Evolutionary conservation across 441 rosid species (phyloP).

Genomic region (Euphorbia schlechtendalii): DNA sequence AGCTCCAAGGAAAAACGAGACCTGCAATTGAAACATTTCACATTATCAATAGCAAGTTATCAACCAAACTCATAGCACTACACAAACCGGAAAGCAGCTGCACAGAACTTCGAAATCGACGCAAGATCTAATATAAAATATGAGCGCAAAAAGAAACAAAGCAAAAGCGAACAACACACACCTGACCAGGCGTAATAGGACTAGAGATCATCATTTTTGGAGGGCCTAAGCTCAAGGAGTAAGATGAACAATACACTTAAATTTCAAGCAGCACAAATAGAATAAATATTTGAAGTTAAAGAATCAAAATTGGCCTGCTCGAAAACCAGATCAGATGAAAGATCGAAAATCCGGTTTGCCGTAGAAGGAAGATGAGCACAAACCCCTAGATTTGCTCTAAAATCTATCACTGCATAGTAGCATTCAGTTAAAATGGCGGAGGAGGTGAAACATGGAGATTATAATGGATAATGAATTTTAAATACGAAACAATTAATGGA

Average conservation of each 20-base stretch:
- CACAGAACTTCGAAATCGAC: constrained; percentile 9
- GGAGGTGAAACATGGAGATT: not conserved
- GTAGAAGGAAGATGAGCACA: not conserved
- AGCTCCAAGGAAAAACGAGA: constrained; percentile 79
- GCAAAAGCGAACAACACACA: constrained; percentile 23
- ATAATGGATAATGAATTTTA: too few species aligned
- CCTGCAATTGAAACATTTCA: constrained; percentile 34
- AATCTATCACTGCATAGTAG: not conserved
- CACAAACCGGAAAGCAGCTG: too few species aligned
- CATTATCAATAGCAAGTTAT: too few species aligned
- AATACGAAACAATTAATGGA: too few species aligned
- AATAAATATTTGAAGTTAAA: constrained; percentile 24
- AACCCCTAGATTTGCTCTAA: constrained; percentile 16
- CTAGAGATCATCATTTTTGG: constrained; percentile 50
- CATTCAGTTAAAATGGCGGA: constrained; percentile 2
- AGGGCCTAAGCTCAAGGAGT: too few species aligned
- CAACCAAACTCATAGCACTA: too few species aligned
- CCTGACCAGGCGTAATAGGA: too few species aligned
- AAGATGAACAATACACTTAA: not conserved
- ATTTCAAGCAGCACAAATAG: constrained; percentile 4
- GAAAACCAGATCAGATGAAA: constrained; percentile 28
- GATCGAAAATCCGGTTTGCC: constrained; percentile 12
- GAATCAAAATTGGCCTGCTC: not conserved
- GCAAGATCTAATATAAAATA: constrained; percentile 20
- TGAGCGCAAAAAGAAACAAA: not conserved